Evolutionary conservation across 208 protist genomes (phyloP).

Genomic region (Wallacemonas sp.): DNA sequence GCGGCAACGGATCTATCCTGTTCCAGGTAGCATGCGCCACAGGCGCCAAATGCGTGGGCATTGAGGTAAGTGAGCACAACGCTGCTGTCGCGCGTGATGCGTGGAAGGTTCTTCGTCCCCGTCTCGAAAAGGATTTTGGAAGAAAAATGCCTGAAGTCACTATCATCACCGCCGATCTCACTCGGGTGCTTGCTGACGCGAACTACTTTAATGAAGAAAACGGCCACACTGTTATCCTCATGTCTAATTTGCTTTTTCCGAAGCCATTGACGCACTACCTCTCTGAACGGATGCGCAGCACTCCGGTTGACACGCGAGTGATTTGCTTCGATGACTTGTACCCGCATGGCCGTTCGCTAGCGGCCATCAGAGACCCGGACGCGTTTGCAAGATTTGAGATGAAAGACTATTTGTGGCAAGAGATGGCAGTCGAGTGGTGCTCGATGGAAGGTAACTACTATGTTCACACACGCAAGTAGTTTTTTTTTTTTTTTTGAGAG

Average conservation of each 20-base stretch:
- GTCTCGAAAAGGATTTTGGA: constrained; percentile 25
- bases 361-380: constrained; percentile 53
- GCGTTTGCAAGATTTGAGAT: constrained; percentile 66
- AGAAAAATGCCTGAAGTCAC: constrained; percentile 45
- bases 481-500: no score
- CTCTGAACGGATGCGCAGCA: constrained; percentile 40
- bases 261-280: constrained; percentile 66
- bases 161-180: constrained; percentile 72
- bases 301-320: constrained; percentile 46
- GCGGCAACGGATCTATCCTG: constrained; percentile 69
- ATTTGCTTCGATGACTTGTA: constrained; percentile 78
- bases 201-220: constrained; percentile 44
- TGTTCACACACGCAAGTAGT: constrained; percentile 47
- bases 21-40: constrained; percentile 70
- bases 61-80: constrained; percentile 70
- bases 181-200: constrained; percentile 35
- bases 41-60: constrained; percentile 57
- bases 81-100: constrained; percentile 46
- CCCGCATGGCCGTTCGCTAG: constrained; percentile 48
- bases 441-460: constrained; percentile 54
- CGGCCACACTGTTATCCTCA: constrained; percentile 55
- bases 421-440: constrained; percentile 67
- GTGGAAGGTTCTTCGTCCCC: constrained; percentile 29
- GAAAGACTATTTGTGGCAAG: constrained; percentile 66
- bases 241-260: constrained; percentile 73